Conservation (phyloP, 352 stramenopile species). For the Phytophthora fragariaefolia region DNA sequence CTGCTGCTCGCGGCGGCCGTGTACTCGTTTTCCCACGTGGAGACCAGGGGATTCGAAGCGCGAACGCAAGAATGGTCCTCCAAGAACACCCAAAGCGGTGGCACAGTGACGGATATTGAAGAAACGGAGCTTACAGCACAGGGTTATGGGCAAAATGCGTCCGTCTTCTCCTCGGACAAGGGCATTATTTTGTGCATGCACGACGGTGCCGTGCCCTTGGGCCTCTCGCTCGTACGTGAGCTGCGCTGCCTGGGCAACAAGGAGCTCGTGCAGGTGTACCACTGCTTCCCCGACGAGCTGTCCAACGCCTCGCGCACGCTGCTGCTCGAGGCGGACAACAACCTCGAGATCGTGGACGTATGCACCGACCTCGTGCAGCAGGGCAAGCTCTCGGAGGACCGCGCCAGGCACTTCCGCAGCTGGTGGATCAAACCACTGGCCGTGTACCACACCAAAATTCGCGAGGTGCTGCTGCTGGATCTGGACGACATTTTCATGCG, state of each 20-base stretch:
- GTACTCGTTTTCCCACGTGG: conserved; percentile 7
- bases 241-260: conserved; percentile 44
- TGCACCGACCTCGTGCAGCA: conserved; percentile 43
- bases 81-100: not conserved
- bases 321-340: conserved; percentile 30
- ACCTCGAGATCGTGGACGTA: conserved; percentile 58
- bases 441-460: conserved; percentile 56
- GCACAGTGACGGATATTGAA: conserved; percentile 9
- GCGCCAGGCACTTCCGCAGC: conserved; percentile 50
- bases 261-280: conserved; percentile 49
- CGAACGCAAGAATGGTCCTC: conserved; percentile 9
- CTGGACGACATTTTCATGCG: conserved; percentile 57
- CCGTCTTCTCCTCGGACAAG: conserved; percentile 24
- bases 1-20: conserved; percentile 12
- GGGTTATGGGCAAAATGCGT: conserved; percentile 1
- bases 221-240: conserved; percentile 44
- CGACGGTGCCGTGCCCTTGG: conserved; percentile 45
- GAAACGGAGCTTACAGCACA: not conserved
- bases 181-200: conserved; percentile 53
- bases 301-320: conserved; percentile 28
- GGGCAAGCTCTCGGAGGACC: conserved; percentile 37
- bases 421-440: conserved; percentile 75
- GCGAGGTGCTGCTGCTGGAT: conserved; percentile 57
- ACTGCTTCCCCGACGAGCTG: conserved; percentile 48
- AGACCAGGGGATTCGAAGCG: conserved; percentile 1